These are phyloP conservation scores for Salix koriyanagi DNA, from an alignment of 345 rosid genomes.

Conservation along the genomic window DNA sequence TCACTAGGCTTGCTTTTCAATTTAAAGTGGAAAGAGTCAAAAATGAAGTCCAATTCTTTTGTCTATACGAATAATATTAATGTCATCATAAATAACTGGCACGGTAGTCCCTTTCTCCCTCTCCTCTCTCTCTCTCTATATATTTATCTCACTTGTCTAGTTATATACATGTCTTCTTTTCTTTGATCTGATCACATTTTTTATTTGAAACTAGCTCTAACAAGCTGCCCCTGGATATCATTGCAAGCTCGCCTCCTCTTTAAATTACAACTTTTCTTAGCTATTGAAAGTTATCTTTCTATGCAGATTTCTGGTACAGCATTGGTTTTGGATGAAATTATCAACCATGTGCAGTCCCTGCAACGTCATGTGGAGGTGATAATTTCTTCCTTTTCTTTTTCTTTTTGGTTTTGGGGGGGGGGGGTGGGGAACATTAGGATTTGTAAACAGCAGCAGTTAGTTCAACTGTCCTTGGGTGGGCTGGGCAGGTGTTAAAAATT, in stretches of 20 bases:
- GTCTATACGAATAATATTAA: not conserved
- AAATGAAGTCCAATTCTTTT: not conserved
- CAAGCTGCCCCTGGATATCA: not conserved
- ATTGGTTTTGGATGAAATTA: conserved; percentile 87
- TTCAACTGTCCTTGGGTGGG: not conserved
- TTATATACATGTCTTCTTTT: not conserved
- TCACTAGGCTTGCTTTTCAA: not conserved
- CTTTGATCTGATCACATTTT: not conserved
- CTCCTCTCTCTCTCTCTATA: not conserved
- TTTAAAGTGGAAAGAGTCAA: not conserved
- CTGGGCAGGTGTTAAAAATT: too few relatives aligned
- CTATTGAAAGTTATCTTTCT: not conserved
- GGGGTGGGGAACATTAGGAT: not conserved
- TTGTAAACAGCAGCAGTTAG: not conserved
- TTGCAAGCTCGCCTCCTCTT: not conserved
- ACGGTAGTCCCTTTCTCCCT: not conserved
- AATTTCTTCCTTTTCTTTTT: conserved; percentile 8
- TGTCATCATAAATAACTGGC: not conserved
- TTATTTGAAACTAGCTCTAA: not conserved
- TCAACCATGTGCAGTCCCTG: conserved; percentile 85
- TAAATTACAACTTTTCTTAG: not conserved
- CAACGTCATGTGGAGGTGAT: conserved; percentile 98
- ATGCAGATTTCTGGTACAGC: conserved; percentile 92
- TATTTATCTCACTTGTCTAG: not conserved
- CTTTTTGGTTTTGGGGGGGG: not conserved